A percentile compares a stretch with the other conserved stretches of the same genome.
Evolutionary conservation across 1,284 basidiomycete genomes (phyloP).

Genomic region (Tetrapyrgos nigripes): DNA sequence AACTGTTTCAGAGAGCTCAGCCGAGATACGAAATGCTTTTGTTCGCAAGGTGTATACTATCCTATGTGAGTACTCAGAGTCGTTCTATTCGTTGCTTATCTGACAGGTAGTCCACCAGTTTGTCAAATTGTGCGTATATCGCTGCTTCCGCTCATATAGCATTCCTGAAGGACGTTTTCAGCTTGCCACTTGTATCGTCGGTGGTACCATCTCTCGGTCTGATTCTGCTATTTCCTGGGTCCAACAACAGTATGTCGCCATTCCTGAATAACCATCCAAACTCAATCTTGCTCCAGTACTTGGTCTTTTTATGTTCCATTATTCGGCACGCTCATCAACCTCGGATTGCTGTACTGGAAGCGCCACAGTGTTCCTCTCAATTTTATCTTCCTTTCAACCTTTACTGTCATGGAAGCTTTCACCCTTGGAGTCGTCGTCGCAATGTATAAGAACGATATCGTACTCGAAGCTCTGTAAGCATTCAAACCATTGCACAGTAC

Average conservation of each 20-base stretch:
- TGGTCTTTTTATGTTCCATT: conserved; percentile 82
- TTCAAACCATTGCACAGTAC: background rate
- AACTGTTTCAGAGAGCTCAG: conserved; percentile 74
- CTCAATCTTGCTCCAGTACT: conserved; percentile 42
- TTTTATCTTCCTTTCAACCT: conserved; percentile 76
- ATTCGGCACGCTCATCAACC: conserved; percentile 76
- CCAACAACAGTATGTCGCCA: conserved; percentile 59
- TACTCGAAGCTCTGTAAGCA: conserved; percentile 84
- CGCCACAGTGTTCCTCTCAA: conserved; percentile 87
- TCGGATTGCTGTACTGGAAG: conserved; percentile 86
- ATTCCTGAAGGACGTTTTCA: conserved; percentile 31
- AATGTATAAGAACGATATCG: conserved; percentile 77
- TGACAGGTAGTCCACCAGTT: conserved; percentile 47
- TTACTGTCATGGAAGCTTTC: conserved; percentile 83
- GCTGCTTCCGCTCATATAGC: background rate
- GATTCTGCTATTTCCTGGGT: conserved; percentile 67
- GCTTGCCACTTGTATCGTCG: conserved; percentile 76
- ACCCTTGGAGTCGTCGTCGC: conserved; percentile 81
- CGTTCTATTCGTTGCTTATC: conserved; percentile 13
- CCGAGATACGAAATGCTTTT: conserved; percentile 76
- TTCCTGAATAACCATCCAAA: background rate
- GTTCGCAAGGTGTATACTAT: conserved; percentile 85
- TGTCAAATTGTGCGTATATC: conserved; percentile 34
- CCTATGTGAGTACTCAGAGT: conserved; percentile 59
- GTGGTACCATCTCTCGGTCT: conserved; percentile 69